These are phyloP conservation scores for Aquilaria yunnanensis DNA, from an alignment of 345 rosid species.

Conservation along the genomic window DNA sequence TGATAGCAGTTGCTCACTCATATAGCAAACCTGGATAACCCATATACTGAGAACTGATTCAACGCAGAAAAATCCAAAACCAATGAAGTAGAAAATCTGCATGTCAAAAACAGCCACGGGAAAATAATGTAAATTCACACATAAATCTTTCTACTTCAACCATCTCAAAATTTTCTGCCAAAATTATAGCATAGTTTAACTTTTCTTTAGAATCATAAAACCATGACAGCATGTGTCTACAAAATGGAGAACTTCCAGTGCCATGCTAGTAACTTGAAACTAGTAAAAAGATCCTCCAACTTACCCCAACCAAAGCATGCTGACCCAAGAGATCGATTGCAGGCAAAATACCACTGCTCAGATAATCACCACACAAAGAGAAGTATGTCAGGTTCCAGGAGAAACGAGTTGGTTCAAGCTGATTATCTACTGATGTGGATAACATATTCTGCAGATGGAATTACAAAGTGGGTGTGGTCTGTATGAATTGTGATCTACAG, in stretches of 20 bases:
- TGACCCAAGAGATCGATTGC: conserved; percentile 57
- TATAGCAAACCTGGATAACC: conserved; percentile 82
- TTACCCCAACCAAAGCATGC: conserved; percentile 72
- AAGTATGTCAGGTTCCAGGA: conserved; percentile 14
- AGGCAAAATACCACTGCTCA: conserved; percentile 87
- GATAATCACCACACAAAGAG: conserved; percentile 17
- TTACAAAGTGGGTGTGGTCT: background rate
- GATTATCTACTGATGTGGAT: background rate
- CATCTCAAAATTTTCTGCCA: too few species aligned
- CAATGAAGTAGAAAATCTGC: conserved; percentile 87
- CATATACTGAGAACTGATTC: conserved; percentile 91
- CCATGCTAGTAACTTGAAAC: background rate
- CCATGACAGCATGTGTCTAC: too few species aligned
- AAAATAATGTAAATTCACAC: too few species aligned
- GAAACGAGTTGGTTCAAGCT: background rate
- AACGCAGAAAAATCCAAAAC: conserved; percentile 64
- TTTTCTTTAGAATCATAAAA: too few species aligned
- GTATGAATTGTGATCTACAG: background rate
- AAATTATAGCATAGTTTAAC: too few species aligned
- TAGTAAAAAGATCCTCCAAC: conserved; percentile 16
- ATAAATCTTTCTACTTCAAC: too few species aligned
- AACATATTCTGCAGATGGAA: background rate
- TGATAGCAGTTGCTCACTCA: conserved; percentile 12
- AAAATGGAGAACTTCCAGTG: too few species aligned
- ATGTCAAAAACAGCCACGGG: conserved; percentile 6